A percentile compares a stretch with the other conserved stretches of the same genome.
These are phyloP conservation scores for Crucibulum cyathiforme DNA, from an alignment of 1,284 basidiomycete genomes.

Conservation along the genomic window DNA sequence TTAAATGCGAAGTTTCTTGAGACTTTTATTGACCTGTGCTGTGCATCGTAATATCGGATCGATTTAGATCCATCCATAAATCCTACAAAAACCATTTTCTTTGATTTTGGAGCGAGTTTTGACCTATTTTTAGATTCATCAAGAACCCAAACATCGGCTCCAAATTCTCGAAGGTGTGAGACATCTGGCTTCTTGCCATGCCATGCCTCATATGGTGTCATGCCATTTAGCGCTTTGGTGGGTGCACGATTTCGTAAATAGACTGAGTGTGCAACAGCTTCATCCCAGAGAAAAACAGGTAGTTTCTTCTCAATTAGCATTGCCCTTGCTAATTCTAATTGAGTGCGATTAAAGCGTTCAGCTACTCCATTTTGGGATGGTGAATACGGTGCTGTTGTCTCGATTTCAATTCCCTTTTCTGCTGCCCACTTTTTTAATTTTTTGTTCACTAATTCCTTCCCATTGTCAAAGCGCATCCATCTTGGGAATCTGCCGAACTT, in stretches of 20 bases:
- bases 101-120: constrained; percentile 24
- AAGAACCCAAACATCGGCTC: constrained; percentile 35
- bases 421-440: constrained; percentile 14
- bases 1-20: constrained; percentile 23
- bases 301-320: constrained; percentile 34
- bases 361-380: constrained; percentile 45
- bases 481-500: constrained; percentile 18
- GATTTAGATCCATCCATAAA: constrained; percentile 23
- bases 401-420: constrained; percentile 18
- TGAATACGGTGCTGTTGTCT: constrained; percentile 39
- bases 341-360: constrained; percentile 40
- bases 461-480: constrained; percentile 24
- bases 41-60: constrained; percentile 24
- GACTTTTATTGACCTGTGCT: constrained; percentile 13
- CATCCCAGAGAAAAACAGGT: constrained; percentile 43
- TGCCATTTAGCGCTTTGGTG: constrained; percentile 17
- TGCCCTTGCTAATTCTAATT: constrained; percentile 26
- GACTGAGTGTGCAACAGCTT: constrained; percentile 40
- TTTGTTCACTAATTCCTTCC: constrained; percentile 26
- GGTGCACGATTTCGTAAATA: constrained; percentile 27
- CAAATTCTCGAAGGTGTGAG: constrained; percentile 35
- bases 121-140: constrained; percentile 15
- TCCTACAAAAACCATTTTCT: constrained; percentile 25
- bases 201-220: constrained; percentile 34
- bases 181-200: constrained; percentile 28